Conservation (phyloP, 2,329 filamentous ascomycete species). For the Cercospora sp. region DNA sequence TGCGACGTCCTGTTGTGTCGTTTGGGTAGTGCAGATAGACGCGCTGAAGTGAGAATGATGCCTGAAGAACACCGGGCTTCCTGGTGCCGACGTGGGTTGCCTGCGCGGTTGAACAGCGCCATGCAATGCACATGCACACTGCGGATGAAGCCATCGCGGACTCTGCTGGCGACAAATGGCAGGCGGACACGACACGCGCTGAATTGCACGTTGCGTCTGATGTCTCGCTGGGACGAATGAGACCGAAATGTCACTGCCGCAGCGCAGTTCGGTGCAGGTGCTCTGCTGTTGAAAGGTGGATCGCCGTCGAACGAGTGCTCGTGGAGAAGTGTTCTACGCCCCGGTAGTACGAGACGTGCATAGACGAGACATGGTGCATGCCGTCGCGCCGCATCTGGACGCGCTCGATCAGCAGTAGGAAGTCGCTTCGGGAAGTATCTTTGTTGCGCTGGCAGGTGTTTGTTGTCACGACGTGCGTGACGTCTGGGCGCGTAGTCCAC, state of each 20-base stretch:
- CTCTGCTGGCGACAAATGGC: slow-evolving; percentile 21
- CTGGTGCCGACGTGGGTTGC: slow-evolving; percentile 18
- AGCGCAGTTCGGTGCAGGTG: not conserved
- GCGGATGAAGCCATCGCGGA: slow-evolving; percentile 5
- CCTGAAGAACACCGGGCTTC: slow-evolving; percentile 23
- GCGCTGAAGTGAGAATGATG: slow-evolving; percentile 13
- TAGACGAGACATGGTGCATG: not conserved
- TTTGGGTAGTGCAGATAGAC: not conserved
- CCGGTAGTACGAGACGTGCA: slow-evolving; percentile 13
- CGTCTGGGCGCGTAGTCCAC: not conserved
- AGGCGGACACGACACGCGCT: slow-evolving; percentile 20
- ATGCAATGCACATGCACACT: slow-evolving; percentile 3
- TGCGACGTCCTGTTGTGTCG: not conserved
- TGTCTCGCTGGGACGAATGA: not conserved
- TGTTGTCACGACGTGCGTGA: not conserved
- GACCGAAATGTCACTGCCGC: not conserved
- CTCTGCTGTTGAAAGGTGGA: not conserved
- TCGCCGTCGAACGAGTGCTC: not conserved
- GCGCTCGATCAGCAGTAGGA: not conserved
- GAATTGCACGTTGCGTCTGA: slow-evolving; percentile 6
- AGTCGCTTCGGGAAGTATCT: not conserved
- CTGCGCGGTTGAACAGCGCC: slow-evolving; percentile 19
- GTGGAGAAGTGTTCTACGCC: not conserved
- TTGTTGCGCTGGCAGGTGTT: not conserved
- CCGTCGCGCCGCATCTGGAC: not conserved